These are phyloP conservation scores for Arachis stenosperma DNA, from an alignment of 306 rosid genomes.

Conservation along the genomic window DNA sequence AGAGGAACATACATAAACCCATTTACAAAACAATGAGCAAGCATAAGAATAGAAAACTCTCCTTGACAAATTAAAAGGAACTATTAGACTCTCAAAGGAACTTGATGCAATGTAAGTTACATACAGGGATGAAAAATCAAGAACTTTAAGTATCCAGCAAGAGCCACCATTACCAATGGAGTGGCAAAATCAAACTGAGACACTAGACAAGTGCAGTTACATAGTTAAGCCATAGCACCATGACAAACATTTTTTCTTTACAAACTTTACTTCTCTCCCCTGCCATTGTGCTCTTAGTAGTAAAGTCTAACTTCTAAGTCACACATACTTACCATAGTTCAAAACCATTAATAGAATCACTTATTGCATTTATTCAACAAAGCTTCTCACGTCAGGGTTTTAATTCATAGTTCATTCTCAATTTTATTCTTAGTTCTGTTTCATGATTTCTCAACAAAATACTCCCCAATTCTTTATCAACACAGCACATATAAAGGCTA, in stretches of 20 bases:
- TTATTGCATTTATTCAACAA: not conserved
- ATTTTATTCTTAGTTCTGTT: no score
- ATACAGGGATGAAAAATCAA: conserved; percentile 26
- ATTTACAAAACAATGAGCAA: not conserved
- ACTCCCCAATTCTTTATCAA: no score
- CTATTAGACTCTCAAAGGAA: conserved; percentile 12
- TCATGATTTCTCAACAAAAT: no score
- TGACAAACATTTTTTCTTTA: conserved; percentile 3
- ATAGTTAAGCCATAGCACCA: conserved; percentile 10
- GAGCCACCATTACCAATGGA: not conserved
- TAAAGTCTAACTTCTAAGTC: conserved; percentile 3
- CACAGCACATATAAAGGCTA: no score
- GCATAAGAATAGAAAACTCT: not conserved
- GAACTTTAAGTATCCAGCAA: conserved; percentile 22
- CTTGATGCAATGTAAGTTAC: not conserved
- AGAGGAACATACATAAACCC: conserved; percentile 9
- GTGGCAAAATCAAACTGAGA: conserved; percentile 12
- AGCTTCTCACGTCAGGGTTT: no score
- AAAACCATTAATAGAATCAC: not conserved
- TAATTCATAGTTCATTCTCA: no score
- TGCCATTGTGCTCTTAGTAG: not conserved
- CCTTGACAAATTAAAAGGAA: conserved; percentile 7
- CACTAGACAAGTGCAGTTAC: not conserved
- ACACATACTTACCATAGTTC: conserved; percentile 17
- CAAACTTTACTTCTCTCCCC: not conserved